Conservation (phyloP, 768 basidiomycete species). For the Termitomyces sp. region DNA sequence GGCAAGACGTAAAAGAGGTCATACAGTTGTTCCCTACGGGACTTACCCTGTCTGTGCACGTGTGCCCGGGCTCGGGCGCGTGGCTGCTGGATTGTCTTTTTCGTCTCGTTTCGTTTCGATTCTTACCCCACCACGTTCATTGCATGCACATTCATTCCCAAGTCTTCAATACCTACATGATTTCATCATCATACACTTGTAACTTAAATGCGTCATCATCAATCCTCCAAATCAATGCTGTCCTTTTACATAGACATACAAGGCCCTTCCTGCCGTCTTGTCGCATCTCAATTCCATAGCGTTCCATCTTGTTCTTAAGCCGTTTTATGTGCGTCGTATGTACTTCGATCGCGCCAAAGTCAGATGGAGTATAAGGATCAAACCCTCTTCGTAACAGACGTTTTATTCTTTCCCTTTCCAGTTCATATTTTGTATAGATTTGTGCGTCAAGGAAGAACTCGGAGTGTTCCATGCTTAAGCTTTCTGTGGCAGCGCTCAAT, state of each 20-base stretch:
- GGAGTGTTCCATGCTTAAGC: not conserved
- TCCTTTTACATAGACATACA: not conserved
- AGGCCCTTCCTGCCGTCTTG: not conserved
- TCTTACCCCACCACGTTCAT: not conserved
- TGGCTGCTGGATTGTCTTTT: conserved; percentile 1
- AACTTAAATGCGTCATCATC: not conserved
- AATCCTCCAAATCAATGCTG: not conserved
- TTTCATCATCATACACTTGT: not conserved
- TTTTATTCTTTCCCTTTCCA: not conserved
- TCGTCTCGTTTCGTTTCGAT: not conserved
- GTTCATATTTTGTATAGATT: not conserved
- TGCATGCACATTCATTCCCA: not conserved
- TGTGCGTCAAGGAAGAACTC: not conserved
- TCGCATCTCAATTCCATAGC: not conserved
- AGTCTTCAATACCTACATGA: not conserved
- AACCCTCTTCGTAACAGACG: not conserved
- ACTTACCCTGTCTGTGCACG: not conserved
- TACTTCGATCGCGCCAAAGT: not conserved
- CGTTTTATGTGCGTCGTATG: not conserved
- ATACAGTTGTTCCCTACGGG: not conserved
- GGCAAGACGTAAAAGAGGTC: conserved; percentile 47
- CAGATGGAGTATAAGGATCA: not conserved
- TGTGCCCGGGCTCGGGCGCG: conserved; percentile 6
- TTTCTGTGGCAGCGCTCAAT: not conserved
- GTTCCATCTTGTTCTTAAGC: not conserved